Percentiles rank a stretch among this genome's conserved stretches.
phyloP scores from a whole-genome alignment of 352 stramenopile species.

The Phytopythium montanum region DNA sequence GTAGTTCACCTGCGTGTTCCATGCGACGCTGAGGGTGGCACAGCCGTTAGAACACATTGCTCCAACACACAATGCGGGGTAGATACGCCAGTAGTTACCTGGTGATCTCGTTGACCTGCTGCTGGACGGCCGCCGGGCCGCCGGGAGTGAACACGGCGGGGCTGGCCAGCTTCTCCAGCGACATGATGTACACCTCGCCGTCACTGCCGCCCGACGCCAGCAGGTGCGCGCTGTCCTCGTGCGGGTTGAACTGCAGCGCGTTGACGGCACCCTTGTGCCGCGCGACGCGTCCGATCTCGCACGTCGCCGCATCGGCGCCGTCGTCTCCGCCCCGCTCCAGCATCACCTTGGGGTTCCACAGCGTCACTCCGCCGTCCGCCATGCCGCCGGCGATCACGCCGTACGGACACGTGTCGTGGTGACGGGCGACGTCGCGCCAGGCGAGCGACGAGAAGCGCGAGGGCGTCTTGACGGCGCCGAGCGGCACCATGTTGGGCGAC shows the following conservation, averaged over 20 bases:
- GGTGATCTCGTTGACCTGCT: slow-evolving; percentile 85
- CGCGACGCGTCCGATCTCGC: slow-evolving; percentile 76
- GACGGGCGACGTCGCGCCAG: slow-evolving; percentile 88
- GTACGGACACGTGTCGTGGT: slow-evolving; percentile 73
- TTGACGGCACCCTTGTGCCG: slow-evolving; percentile 91
- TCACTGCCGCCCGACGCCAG: slow-evolving; percentile 93
- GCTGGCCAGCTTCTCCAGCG: slow-evolving; percentile 87
- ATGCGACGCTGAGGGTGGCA: slow-evolving; percentile 88
- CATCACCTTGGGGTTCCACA: slow-evolving; percentile 94
- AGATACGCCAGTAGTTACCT: slow-evolving; percentile 19
- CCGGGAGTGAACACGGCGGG: slow-evolving; percentile 90
- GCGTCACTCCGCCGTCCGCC: slow-evolving; percentile 94
- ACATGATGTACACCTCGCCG: slow-evolving; percentile 95
- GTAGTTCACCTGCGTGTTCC: slow-evolving; percentile 98
- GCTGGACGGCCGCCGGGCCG: slow-evolving; percentile 48
- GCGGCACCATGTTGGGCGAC: slow-evolving; percentile 58
- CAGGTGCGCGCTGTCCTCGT: slow-evolving; percentile 89
- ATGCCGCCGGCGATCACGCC: slow-evolving; percentile 96
- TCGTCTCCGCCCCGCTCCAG: slow-evolving; percentile 49
- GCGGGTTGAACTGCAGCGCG: slow-evolving; percentile 95
- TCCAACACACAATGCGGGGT: background rate
- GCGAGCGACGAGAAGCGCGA: slow-evolving; percentile 93
- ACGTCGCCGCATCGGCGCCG: slow-evolving; percentile 26
- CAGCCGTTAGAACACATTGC: background rate
- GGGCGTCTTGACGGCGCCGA: slow-evolving; percentile 88